Evolutionary conservation across 2,329 filamentous ascomycete genomes (phyloP), one percentile per base, ranked within the genome.

Genomic region (Beauveria brongniartii): DNA sequence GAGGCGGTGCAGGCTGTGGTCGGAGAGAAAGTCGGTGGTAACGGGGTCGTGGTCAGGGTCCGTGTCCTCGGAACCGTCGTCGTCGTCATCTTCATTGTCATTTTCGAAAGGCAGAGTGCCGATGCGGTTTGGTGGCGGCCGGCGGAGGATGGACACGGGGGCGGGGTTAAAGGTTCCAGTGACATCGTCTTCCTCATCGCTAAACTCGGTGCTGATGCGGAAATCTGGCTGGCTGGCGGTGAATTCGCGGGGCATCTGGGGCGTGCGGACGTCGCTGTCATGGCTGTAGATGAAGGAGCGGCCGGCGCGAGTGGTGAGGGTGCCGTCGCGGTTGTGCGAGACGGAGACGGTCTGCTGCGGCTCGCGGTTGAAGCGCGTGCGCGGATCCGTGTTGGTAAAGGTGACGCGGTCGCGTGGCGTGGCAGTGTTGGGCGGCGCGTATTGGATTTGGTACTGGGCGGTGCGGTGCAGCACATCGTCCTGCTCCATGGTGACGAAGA

Each of bases 401-500:
- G 55, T 55, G 30, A 48, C 52, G 40, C 24, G 50, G 52, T 52
- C 37, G 53, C 46, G 22, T 24, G 28, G 16, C 3, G 24, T 24
- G 16, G 55, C 16, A 37, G 41, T 30, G 24, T 18, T 59, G 46
- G 62, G 63, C 10, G 67, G 65, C 24, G 77, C 73, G 67, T 89
- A 91, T 66, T 88, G 84, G 28, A 93, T 87, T 65, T 90, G 84
- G 70, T 93, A 93, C 63, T 86, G 82, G 7, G 88, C 82, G 12
- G 91, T 94, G 62, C 87, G 82, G 22, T 80, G 82, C 48, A 94
- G 75, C 1, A 94, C 77, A 63, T 94, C 87, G 66, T 95, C 86
- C 43, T 87, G 83, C 46, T 86, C 83, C 92, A 97, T 96, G 51
- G 90, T 84, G 30, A 97, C 82, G 69, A 97, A 97, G 1, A 97